phyloP scores from a whole-genome alignment of 2,329 filamentous ascomycete species.

The Paecilomyces fulvus region DNA sequence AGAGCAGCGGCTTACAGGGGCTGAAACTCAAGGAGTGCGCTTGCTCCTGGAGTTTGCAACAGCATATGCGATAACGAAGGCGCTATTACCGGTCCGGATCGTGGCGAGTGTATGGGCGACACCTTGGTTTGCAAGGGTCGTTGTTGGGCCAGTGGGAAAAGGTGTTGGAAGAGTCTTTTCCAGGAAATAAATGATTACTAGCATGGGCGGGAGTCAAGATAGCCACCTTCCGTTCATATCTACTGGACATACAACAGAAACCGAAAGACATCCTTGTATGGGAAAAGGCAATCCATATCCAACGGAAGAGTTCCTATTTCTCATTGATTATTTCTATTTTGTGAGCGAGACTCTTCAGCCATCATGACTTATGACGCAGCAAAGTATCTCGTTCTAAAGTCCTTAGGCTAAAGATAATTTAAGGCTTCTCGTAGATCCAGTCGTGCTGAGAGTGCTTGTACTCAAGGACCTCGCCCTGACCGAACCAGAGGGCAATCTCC shows the following conservation, averaged over 20 bases:
- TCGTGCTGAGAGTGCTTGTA: slow-evolving; percentile 79
- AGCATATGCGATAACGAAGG: slow-evolving; percentile 86
- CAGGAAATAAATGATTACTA: slow-evolving; percentile 13
- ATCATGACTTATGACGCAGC: background rate
- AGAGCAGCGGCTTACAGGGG: slow-evolving; percentile 12
- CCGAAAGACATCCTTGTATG: no score
- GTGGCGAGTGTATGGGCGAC: slow-evolving; percentile 76
- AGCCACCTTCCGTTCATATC: background rate
- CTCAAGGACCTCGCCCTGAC: slow-evolving; percentile 70
- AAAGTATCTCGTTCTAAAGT: background rate
- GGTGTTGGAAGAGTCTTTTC: slow-evolving; percentile 32
- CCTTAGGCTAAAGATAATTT: slow-evolving; percentile 18
- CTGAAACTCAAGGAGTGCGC: slow-evolving; percentile 39
- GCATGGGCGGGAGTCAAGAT: background rate
- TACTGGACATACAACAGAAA: background rate
- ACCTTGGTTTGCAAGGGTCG: slow-evolving; percentile 75
- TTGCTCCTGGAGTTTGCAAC: slow-evolving; percentile 65
- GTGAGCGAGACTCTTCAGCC: background rate
- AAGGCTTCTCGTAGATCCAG: slow-evolving; percentile 95
- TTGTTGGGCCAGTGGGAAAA: slow-evolving; percentile 44
- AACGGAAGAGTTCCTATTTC: background rate
- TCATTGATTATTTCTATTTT: background rate
- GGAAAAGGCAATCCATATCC: background rate
- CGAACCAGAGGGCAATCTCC: slow-evolving; percentile 99
- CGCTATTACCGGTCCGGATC: slow-evolving; percentile 68